A percentile compares a stretch with the other conserved stretches of the same genome.
phyloP scores from a whole-genome alignment of 2,329 filamentous ascomycete genomes.

The Neopestalotiopsis clavispora region DNA sequence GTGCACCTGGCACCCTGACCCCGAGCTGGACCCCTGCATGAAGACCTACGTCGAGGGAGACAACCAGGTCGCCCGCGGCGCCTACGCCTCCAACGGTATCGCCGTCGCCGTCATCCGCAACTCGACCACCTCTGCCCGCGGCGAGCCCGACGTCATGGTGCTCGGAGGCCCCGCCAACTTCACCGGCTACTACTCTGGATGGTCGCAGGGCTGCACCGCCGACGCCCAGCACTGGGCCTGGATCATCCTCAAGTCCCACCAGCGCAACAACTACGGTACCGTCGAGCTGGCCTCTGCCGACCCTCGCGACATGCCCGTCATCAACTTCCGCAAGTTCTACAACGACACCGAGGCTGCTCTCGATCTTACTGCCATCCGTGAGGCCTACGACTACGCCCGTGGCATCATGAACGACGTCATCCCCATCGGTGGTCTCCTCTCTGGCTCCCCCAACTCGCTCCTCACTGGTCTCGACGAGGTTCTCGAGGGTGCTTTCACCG shows the following conservation, averaged over 20 bases:
- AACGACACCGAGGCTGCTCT: constrained; percentile 51
- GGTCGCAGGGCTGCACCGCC: constrained; percentile 33
- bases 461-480: constrained; percentile 20
- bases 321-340: constrained; percentile 59
- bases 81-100: constrained; percentile 49
- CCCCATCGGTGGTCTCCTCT: constrained; percentile 11
- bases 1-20: constrained; percentile 35
- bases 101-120: constrained; percentile 46
- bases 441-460: constrained; percentile 22
- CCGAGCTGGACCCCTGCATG: constrained; percentile 39
- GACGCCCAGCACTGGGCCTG: constrained; percentile 43
- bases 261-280: constrained; percentile 60
- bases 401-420: constrained; percentile 43
- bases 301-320: constrained; percentile 63
- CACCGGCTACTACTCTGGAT: constrained; percentile 39
- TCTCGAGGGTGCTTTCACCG: constrained; percentile 46
- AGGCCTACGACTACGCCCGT: constrained; percentile 42
- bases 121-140: constrained; percentile 35
- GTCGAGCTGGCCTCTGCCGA: constrained; percentile 61
- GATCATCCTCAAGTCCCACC: constrained; percentile 60
- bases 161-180: constrained; percentile 38
- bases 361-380: constrained; percentile 50
- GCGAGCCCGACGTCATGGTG: constrained; percentile 36
- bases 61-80: constrained; percentile 23
- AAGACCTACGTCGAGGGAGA: constrained; percentile 33